Evolutionary conservation across 1,284 basidiomycete genomes (phyloP).

Genomic region (Malassezia pachydermatis): DNA sequence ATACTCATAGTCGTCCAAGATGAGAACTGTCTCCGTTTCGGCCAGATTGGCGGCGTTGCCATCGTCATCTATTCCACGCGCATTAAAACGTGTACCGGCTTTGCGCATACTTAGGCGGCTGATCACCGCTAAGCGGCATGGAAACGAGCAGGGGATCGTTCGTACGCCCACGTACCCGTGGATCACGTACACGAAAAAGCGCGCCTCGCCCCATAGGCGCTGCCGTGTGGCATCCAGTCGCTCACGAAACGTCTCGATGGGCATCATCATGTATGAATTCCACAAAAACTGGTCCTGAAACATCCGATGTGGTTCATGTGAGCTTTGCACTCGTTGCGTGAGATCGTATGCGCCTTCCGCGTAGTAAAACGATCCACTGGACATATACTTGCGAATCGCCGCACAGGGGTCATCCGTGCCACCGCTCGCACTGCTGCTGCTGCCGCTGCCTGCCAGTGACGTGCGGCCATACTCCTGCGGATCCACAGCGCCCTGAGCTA

Average conservation of each 20-base stretch:
- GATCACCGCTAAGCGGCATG: constrained; percentile 65
- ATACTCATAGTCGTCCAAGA: constrained; percentile 69
- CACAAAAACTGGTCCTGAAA: constrained; percentile 55
- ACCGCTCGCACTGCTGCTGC: constrained; percentile 11
- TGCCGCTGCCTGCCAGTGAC: too few relatives aligned
- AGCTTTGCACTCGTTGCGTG: constrained; percentile 29
- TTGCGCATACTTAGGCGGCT: constrained; percentile 79
- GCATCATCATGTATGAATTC: constrained; percentile 72
- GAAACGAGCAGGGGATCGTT: neutral
- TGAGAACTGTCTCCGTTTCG: constrained; percentile 86
- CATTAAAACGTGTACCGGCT: constrained; percentile 93
- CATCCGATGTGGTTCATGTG: constrained; percentile 17
- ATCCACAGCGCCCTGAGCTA: constrained; percentile 1
- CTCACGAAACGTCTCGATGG: constrained; percentile 68
- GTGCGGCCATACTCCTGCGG: constrained; percentile 22
- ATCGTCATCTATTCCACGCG: constrained; percentile 92
- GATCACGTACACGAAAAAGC: constrained; percentile 61
- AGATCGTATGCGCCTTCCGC: constrained; percentile 77
- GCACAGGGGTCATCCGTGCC: constrained; percentile 70
- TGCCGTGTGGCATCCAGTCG: constrained; percentile 59
- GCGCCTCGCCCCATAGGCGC: constrained; percentile 58
- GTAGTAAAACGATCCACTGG: constrained; percentile 87
- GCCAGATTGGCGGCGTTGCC: constrained; percentile 96
- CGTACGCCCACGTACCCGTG: constrained; percentile 68
- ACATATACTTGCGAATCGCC: constrained; percentile 79